phyloP scores from a whole-genome alignment of 352 stramenopile species.

The Globisporangium heterothallicum region DNA sequence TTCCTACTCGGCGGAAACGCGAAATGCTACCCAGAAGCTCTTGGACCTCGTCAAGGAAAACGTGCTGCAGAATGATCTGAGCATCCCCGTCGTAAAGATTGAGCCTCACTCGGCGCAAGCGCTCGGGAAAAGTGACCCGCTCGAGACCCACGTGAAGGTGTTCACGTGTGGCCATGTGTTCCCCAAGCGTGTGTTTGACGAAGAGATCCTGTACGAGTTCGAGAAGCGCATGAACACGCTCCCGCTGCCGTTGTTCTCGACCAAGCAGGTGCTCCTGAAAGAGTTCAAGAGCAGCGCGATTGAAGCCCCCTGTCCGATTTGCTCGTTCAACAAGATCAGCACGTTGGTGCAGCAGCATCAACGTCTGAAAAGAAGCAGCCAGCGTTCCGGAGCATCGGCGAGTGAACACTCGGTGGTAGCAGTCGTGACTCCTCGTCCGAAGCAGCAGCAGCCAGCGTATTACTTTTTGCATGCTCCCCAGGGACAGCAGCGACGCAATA shows the following conservation, averaged over 20 bases:
- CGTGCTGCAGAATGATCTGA: slow-evolving; percentile 64
- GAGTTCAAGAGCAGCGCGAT: slow-evolving; percentile 61
- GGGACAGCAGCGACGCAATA: slow-evolving; percentile 3
- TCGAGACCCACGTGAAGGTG: slow-evolving; percentile 83
- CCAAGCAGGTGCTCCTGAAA: slow-evolving; percentile 51
- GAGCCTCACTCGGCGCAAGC: slow-evolving; percentile 54
- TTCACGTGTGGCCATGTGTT: slow-evolving; percentile 84
- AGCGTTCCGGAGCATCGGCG: not conserved
- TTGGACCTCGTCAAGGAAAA: slow-evolving; percentile 73
- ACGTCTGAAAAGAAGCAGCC: not conserved
- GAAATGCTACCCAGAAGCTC: slow-evolving; percentile 25
- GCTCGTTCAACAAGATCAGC: slow-evolving; percentile 79
- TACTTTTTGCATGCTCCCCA: slow-evolving; percentile 56
- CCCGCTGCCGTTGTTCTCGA: slow-evolving; percentile 50
- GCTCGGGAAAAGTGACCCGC: slow-evolving; percentile 74
- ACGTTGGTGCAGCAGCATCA: slow-evolving; percentile 36
- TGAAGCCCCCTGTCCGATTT: slow-evolving; percentile 77
- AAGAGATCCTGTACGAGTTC: slow-evolving; percentile 78
- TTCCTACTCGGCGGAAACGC: not conserved
- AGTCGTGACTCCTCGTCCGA: not conserved
- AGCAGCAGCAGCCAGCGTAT: slow-evolving; percentile 14
- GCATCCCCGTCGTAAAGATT: slow-evolving; percentile 44
- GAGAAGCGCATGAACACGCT: slow-evolving; percentile 73
- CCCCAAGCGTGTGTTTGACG: slow-evolving; percentile 81
- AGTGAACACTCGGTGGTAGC: slow-evolving; percentile 1